Evolutionary conservation across 257 asterid genomes (phyloP), one percentile per base, ranked within the genome.

Genomic region (Fraxinus excelsior): DNA sequence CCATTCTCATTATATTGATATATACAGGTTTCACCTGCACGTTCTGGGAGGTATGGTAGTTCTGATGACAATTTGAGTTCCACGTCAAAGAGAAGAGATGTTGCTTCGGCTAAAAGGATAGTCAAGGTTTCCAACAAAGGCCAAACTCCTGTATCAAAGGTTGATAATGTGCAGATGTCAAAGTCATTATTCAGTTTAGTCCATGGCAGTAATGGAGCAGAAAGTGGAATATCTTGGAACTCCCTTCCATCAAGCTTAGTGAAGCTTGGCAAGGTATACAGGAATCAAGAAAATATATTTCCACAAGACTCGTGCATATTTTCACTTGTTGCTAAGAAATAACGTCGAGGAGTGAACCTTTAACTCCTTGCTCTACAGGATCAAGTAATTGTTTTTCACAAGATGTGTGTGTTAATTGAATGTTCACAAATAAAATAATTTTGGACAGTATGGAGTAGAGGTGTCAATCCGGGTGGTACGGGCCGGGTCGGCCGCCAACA

Each of bases 221-320:
- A 88, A 70, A 79, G 64, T 29, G 83, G 87, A 35, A 85, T 91
- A 64, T 78, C 84, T 26, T 88, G 94, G 97, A 85, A 67, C 80
- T 82, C 90, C 25, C 87, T 91, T 12, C 87, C 96, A 0, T 68
- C 85, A 13, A 82, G 80, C 75, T 78, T 92, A 73, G 84, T 78
- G 60, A 87, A 86, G 74, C 80, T 86, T 79, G 97, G 96, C 80
- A 93, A 89, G 97, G 97, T 91, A 89, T 91, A 89, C 78, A 19
- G 46, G 19, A 71, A 46, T 71, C 78, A 19, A 31, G 38, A 12
- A 28, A 13, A 28, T 11, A 16, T 49, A 21, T 71, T 13, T 62
- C 80, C 37, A 23, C 13, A 42, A 62, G 26, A 56, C 51, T 68
- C 71, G 12, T 65, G 25, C 37, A 21, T 42, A 3, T 7, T 3